Base-by-base conservation (phyloP, 345 rosid species). In the Bruguiera parviflora region DNA sequence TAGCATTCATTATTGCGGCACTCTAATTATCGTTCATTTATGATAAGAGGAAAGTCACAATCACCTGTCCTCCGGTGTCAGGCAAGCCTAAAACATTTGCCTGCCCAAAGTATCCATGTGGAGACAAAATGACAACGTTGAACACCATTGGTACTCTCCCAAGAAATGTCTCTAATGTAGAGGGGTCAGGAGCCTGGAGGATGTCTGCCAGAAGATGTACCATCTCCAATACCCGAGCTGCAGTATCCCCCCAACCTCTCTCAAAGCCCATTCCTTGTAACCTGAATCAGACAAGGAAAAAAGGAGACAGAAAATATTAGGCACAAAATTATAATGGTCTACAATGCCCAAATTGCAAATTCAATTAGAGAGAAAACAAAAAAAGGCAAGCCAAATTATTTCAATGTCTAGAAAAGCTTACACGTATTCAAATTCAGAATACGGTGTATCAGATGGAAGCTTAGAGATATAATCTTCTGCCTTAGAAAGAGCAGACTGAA, bases 61-160 rank as follows among this genome's bases (percentile, higher is more conserved):
- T 11, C 73, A 95, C 99, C 92, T 95, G 98, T 46, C 99, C 99
- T 66, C 99, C 99, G 28, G 99, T 95, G 82, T 95, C 99, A 8
- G 99, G 99, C 78, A 95, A 85, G 55, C 99, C 99, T 76, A 92
- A 78, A 76, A 95, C 99, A 83, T 95, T 95, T n/a, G 99, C 99
- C 86, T 95, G 99, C 37, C 98, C 99, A 39, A 95, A 95, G 79
- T 87, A 95, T 69, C 99, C 99, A 77, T 95, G 99, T 4, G 92
- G 93, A 73, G 99, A 95, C 80, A 95, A 79, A 81, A 95, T 89
- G 43, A 89, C 99, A 67, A 92, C 99, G 58, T 95, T 87, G 73
- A 95, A 95, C 71, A 90, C 94, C 99, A 92, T 92, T 0, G 98
- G 99, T 43, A 92, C 58, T 73, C 91, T 86, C 72, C 99, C 99